Base-by-base conservation (phyloP, 768 basidiomycete genomes). In the Amyloporia xantha region DNA sequence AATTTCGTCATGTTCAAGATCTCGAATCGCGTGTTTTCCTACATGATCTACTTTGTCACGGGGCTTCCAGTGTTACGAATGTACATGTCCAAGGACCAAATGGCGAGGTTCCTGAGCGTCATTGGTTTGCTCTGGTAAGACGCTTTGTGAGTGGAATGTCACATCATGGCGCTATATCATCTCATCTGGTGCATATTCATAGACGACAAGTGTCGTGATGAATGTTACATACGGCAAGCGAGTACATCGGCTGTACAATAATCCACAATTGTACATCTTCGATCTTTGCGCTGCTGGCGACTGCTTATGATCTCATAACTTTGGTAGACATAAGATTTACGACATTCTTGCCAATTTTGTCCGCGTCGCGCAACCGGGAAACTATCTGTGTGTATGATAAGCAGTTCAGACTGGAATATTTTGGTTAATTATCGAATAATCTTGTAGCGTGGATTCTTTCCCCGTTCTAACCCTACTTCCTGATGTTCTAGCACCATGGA, bases 41-140 rank as follows among this genome's bases (percentile, higher is more conserved):
- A 2, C 49, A 60, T 37, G 61, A 64, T 50, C 48, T 64, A 13
- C 11, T 61, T 17, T 36, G 41, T 21, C 59, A 62, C 24, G 59
- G 54, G 4, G 47, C 56, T 13, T 47, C 50, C 17, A 36, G 28
- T n/a, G 30, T 25, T 20, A 13, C 38, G 7, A 27, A 26, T 15
- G 28, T 5, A 3, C 20, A 25, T 36, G 17, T 20, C 13, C 15
- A 47, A 44, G 25, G 4, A 13, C 13, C 25, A n/a, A 7, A 19
- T 41, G 47, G n/a, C 19, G 40, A 9, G 5, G 17, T 48, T 28
- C 27, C 27, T 7, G 62, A 65, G 28, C 51, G 25, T 25, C 64
- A 65, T 50, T 65, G 64, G 64, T 63, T 62, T 42, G 56, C 61
- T 2, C 41, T 63, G 4, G 48, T 65, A 17, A 55, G 64, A 21